Evolutionary conservation across 148 eudicot genomes (phyloP).

Genomic region (Fagopyrum esculentum): DNA sequence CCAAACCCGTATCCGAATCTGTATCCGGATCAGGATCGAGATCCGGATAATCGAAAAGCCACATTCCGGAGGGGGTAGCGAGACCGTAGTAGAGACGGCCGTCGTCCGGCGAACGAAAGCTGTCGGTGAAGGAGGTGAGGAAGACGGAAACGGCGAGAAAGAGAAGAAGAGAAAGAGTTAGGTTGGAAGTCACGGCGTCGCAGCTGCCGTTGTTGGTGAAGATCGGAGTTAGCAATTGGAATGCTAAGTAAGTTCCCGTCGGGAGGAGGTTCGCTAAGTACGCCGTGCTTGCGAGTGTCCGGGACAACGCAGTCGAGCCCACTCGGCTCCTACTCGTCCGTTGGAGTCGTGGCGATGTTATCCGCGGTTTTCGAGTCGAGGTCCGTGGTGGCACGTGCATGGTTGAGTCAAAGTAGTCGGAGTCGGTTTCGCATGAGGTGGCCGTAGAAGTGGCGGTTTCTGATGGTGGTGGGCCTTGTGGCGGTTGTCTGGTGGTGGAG

Average conservation of each 20-base stretch:
- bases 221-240: slow-evolving; percentile 56
- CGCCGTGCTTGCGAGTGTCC: slow-evolving; percentile 43
- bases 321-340: neutral
- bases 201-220: slow-evolving; percentile 69
- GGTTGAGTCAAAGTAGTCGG: neutral
- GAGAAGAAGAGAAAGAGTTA: slow-evolving; percentile 37
- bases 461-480: neutral
- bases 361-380: neutral
- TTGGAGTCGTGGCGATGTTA: too few species aligned
- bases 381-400: neutral
- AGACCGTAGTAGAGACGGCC: slow-evolving; percentile 51
- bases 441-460: neutral
- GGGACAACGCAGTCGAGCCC: slow-evolving; percentile 1
- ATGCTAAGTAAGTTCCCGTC: slow-evolving; percentile 59
- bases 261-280: slow-evolving; percentile 62
- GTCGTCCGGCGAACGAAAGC: slow-evolving; percentile 34
- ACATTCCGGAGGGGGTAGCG: slow-evolving; percentile 47
- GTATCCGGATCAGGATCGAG: neutral
- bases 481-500: neutral
- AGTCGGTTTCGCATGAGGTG: neutral
- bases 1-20: neutral
- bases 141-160: slow-evolving; percentile 44
- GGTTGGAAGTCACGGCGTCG: slow-evolving; percentile 36
- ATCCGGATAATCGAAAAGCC: slow-evolving; percentile 35
- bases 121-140: slow-evolving; percentile 59